Conservation (phyloP, 805 yeast genomes). For the Candida qinlingensis region DNA sequence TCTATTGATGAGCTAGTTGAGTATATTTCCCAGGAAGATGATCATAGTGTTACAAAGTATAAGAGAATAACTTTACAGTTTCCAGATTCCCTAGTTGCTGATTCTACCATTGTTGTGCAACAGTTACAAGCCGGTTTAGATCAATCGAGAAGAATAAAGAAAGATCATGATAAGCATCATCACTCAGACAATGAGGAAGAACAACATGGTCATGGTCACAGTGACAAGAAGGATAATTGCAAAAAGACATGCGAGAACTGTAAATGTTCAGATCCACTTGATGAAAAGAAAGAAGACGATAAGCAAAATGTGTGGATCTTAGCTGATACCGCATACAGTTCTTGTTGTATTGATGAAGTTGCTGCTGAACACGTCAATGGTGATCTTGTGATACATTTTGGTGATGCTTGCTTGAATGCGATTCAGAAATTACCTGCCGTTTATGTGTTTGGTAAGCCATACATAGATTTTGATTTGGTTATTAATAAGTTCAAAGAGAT, state of each 20-base stretch:
- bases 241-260: constrained; percentile 20
- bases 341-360: constrained; percentile 95
- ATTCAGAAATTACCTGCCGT: constrained; percentile 68
- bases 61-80: constrained; percentile 76
- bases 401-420: constrained; percentile 88
- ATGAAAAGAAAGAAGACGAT: not conserved
- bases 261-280: constrained; percentile 21
- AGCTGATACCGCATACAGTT: constrained; percentile 93
- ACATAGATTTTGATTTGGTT: constrained; percentile 38
- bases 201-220: constrained; percentile 1
- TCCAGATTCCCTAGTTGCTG: constrained; percentile 76
- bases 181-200: constrained; percentile 6
- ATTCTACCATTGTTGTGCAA: constrained; percentile 67
- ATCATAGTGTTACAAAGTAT: constrained; percentile 29
- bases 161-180: constrained; percentile 8
- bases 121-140: constrained; percentile 35
- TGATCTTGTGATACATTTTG: constrained; percentile 86
- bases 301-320: constrained; percentile 62
- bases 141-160: not conserved
- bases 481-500: constrained; percentile 35
- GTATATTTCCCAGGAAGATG: constrained; percentile 31
- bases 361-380: constrained; percentile 91
- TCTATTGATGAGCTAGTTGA: constrained; percentile 42
- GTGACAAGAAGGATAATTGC: constrained; percentile 11
- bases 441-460: constrained; percentile 73